These are phyloP conservation scores for Phanerochaete sordida DNA, from an alignment of 768 basidiomycete genomes.

Conservation along the genomic window DNA sequence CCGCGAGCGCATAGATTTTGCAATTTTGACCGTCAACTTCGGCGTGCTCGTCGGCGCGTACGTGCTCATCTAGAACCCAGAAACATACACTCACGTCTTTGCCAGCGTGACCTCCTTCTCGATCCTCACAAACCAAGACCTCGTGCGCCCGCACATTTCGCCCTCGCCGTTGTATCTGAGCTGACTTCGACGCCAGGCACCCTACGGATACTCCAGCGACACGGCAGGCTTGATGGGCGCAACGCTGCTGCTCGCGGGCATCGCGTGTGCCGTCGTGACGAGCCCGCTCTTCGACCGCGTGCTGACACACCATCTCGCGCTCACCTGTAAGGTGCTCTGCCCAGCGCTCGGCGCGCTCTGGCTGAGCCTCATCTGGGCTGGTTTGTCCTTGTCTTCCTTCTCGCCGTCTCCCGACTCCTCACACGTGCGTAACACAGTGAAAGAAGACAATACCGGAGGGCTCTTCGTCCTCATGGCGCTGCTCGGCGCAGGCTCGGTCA, in stretches of 20 bases:
- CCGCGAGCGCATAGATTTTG: slow-evolving; percentile 70
- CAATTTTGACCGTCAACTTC: slow-evolving; percentile 55
- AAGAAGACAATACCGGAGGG: slow-evolving; percentile 52
- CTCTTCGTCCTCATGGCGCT: slow-evolving; percentile 67
- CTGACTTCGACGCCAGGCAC: slow-evolving; percentile 44
- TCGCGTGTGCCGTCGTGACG: slow-evolving; percentile 61
- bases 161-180: neutral
- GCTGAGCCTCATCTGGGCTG: slow-evolving; percentile 79
- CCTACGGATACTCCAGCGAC: slow-evolving; percentile 66
- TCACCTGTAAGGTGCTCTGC: slow-evolving; percentile 54
- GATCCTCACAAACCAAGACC: too few relatives aligned
- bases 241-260: slow-evolving; percentile 62
- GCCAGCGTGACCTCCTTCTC: too few relatives aligned
- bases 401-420: neutral
- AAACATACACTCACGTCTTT: too few relatives aligned
- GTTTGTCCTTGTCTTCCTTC: slow-evolving; percentile 34
- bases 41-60: slow-evolving; percentile 63
- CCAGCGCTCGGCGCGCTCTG: slow-evolving; percentile 62
- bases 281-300: slow-evolving; percentile 83
- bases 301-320: slow-evolving; percentile 68
- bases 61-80: too few relatives aligned
- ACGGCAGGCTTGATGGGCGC: slow-evolving; percentile 67
- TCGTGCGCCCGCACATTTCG: too few relatives aligned
- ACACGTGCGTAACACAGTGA: slow-evolving; percentile 38
- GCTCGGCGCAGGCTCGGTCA: slow-evolving; percentile 61